These are phyloP conservation scores for Xylariales sp. DNA, from an alignment of 2,329 filamentous ascomycete genomes.

Conservation along the genomic window DNA sequence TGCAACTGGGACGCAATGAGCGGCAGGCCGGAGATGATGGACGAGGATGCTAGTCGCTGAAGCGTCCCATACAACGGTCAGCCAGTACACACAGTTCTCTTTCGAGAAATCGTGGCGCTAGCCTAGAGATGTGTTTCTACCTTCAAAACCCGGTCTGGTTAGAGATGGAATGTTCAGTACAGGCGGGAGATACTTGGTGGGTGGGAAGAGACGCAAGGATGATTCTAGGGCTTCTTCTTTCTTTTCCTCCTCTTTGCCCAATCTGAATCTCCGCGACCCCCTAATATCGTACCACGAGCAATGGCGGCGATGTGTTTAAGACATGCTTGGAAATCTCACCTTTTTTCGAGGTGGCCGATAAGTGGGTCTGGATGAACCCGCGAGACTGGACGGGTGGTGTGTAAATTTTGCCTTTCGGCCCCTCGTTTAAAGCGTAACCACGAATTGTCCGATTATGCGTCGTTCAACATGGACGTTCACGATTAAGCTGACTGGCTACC, in stretches of 20 bases:
- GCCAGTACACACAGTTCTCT: not conserved
- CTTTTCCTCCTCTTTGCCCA: not conserved
- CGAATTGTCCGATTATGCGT: no score
- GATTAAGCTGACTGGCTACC: no score
- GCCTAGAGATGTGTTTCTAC: not conserved
- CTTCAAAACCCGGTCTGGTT: no score
- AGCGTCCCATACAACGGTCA: slow-evolving; percentile 2
- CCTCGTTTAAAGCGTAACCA: slow-evolving; percentile 2
- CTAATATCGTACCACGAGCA: slow-evolving; percentile 2
- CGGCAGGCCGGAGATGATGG: not conserved
- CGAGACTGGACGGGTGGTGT: slow-evolving; percentile 6
- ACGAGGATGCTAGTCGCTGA: not conserved
- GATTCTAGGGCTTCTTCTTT: slow-evolving; percentile 1
- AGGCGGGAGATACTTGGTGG: slow-evolving; percentile 7
- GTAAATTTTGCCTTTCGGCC: slow-evolving; percentile 6
- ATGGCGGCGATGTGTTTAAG: slow-evolving; percentile 2
- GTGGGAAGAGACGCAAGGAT: slow-evolving; percentile 1
- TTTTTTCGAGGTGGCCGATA: slow-evolving; percentile 3
- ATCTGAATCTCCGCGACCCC: not conserved
- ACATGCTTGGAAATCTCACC: slow-evolving; percentile 6
- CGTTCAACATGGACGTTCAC: no score
- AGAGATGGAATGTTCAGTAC: no score
- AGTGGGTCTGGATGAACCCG: slow-evolving; percentile 7
- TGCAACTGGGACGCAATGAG: not conserved
- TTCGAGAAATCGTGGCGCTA: slow-evolving; percentile 1